Percentiles rank a stretch among this genome's conserved stretches.
These are phyloP conservation scores for Plasmodium gaboni DNA, from an alignment of 169 alveolate genomes.

Conservation along the genomic window DNA sequence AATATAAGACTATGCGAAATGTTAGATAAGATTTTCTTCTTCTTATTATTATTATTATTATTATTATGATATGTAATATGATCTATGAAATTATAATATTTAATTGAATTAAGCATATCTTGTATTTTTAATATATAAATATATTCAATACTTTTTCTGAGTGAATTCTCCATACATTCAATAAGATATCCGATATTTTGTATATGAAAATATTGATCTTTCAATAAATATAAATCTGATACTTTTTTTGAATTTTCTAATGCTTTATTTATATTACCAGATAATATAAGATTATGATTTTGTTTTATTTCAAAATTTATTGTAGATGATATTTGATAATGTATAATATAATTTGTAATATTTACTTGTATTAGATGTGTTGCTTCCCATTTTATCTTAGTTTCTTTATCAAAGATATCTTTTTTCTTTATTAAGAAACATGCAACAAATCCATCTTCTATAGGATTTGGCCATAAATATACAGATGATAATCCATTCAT, in stretches of 20 bases:
- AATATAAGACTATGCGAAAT: conserved; percentile 17
- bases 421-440: conserved; percentile 62
- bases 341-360: conserved; percentile 21
- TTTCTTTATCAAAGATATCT: conserved; percentile 17
- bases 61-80: neutral
- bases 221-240: conserved; percentile 33
- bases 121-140: conserved; percentile 39
- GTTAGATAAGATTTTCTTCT: no score
- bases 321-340: conserved; percentile 59
- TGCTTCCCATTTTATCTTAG: conserved; percentile 45
- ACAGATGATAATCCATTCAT: conserved; percentile 61
- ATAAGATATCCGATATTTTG: conserved; percentile 64
- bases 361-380: conserved; percentile 71
- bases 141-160: conserved; percentile 67
- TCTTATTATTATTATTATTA: neutral
- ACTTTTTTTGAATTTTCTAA: conserved; percentile 61
- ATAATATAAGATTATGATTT: conserved; percentile 39
- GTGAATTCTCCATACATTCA: conserved; percentile 60
- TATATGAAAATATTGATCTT: conserved; percentile 59
- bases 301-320: conserved; percentile 23
- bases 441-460: conserved; percentile 71
- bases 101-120: conserved; percentile 39
- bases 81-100: conserved; percentile 12
- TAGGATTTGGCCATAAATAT: conserved; percentile 62
- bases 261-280: conserved; percentile 64